phyloP scores from a whole-genome alignment of 345 rosid genomes.

The Moricandia moricandioides region DNA sequence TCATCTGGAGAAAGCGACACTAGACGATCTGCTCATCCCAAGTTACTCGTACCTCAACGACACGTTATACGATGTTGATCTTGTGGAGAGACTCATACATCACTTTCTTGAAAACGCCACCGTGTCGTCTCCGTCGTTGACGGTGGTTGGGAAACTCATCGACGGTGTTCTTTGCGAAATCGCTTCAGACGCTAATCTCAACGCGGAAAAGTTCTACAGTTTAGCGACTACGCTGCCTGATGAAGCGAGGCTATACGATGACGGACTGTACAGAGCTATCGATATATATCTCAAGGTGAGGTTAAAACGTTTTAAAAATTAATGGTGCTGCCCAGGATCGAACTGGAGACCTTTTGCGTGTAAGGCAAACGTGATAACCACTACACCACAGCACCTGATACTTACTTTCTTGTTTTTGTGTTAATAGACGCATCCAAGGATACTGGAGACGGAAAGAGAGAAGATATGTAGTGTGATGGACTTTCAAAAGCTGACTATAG shows the following conservation, averaged over 20 bases:
- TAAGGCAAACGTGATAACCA: slow-evolving; percentile 38
- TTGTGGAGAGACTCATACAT: slow-evolving; percentile 68
- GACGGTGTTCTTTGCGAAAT: slow-evolving; percentile 82
- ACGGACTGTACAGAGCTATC: slow-evolving; percentile 81
- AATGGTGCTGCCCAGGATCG: slow-evolving; percentile 27
- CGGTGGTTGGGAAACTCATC: slow-evolving; percentile 71
- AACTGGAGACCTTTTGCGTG: slow-evolving; percentile 36
- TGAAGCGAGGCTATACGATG: slow-evolving; percentile 70
- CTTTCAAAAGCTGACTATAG: slow-evolving; percentile 71
- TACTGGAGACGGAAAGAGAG: slow-evolving; percentile 65
- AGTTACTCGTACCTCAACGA: slow-evolving; percentile 89
- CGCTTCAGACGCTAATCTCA: slow-evolving; percentile 79
- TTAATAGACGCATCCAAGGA: slow-evolving; percentile 70
- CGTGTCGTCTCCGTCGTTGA: slow-evolving; percentile 44
- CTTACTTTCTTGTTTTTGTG: rapidly evolving
- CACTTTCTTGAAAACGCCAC: slow-evolving; percentile 47
- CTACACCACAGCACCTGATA: slow-evolving; percentile 26
- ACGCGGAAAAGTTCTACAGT: slow-evolving; percentile 60
- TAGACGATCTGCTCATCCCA: slow-evolving; percentile 83
- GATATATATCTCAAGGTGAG: slow-evolving; percentile 91
- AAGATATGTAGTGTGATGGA: slow-evolving; percentile 72
- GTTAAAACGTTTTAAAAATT: too few species aligned
- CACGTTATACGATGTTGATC: slow-evolving; percentile 80
- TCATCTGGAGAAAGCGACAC: slow-evolving; percentile 70
- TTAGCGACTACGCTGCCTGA: slow-evolving; percentile 62